Evolutionary conservation across 1,284 basidiomycete species (phyloP).

Genomic region (Xerocomus amazonicus): DNA sequence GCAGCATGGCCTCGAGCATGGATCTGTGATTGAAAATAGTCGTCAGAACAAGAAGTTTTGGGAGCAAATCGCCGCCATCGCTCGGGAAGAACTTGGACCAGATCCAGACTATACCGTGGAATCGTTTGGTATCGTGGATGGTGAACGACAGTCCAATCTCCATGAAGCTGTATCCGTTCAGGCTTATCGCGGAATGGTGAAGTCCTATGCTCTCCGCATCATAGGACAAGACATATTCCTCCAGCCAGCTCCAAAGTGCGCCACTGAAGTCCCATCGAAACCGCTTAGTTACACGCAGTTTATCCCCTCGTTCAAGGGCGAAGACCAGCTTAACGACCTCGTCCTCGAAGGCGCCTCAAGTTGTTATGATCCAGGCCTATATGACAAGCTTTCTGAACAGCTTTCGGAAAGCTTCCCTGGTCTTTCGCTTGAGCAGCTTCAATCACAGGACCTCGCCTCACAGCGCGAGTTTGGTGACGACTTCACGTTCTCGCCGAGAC

Average conservation of each 20-base stretch:
- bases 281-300: constrained; percentile 59
- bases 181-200: constrained; percentile 69
- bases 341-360: constrained; percentile 64
- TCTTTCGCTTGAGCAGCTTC: constrained; percentile 61
- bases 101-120: constrained; percentile 59
- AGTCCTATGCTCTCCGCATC: constrained; percentile 73
- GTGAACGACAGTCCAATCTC: constrained; percentile 51
- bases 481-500: constrained; percentile 64
- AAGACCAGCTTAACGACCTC: constrained; percentile 60
- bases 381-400: constrained; percentile 51
- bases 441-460: constrained; percentile 55
- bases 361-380: constrained; percentile 67
- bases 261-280: constrained; percentile 37
- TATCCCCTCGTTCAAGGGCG: constrained; percentile 51
- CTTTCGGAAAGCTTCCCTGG: constrained; percentile 50
- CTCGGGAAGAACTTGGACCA: constrained; percentile 62
- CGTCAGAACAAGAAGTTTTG: constrained; percentile 61
- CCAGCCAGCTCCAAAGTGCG: constrained; percentile 41
- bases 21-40: constrained; percentile 51
- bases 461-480: constrained; percentile 79
- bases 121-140: constrained; percentile 45
- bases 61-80: constrained; percentile 57
- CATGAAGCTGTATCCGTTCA: constrained; percentile 62
- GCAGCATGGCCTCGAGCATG: constrained; percentile 80
- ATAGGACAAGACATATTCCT: constrained; percentile 67